A percentile compares a stretch with the other conserved stretches of the same genome.
Evolutionary conservation across 2,329 filamentous ascomycete genomes (phyloP).

Genomic region (Verticillium isaacii): DNA sequence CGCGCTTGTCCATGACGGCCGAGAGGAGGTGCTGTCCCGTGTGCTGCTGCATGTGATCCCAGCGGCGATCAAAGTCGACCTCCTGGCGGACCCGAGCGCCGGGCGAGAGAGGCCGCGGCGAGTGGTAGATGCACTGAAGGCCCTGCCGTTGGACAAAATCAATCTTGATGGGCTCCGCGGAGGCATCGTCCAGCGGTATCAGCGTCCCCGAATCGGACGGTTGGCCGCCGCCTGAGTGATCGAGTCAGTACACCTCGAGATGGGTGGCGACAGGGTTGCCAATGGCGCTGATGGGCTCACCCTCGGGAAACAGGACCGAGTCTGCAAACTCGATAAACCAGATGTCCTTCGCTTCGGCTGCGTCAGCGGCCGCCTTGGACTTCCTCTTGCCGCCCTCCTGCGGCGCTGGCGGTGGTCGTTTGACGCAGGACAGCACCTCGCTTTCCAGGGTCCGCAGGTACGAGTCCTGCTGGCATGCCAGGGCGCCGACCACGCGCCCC

Average conservation of each 20-base stretch:
- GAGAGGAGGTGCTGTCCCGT: slow-evolving; percentile 26
- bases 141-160: slow-evolving; percentile 21
- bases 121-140: slow-evolving; percentile 18
- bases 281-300: slow-evolving; percentile 3
- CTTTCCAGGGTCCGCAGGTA: slow-evolving; percentile 19
- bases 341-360: slow-evolving; percentile 7
- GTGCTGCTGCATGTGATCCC: slow-evolving; percentile 28
- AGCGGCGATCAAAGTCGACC: slow-evolving; percentile 22
- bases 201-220: slow-evolving; percentile 24
- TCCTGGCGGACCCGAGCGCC: slow-evolving; percentile 19
- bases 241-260: neutral
- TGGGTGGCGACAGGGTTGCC: neutral
- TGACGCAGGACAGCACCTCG: slow-evolving; percentile 21
- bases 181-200: neutral
- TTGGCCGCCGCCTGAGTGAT: slow-evolving; percentile 21
- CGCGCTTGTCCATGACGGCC: slow-evolving; percentile 20
- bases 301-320: slow-evolving; percentile 25
- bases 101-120: slow-evolving; percentile 10
- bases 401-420: slow-evolving; percentile 9
- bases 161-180: slow-evolving; percentile 12
- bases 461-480: slow-evolving; percentile 21
- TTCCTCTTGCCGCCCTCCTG: slow-evolving; percentile 15
- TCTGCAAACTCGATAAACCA: slow-evolving; percentile 25
- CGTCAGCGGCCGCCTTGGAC: neutral
- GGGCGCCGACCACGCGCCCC: slow-evolving; percentile 16